These are phyloP conservation scores for Mariannaea elegans DNA, from an alignment of 2,329 filamentous ascomycete species.

Conservation along the genomic window DNA sequence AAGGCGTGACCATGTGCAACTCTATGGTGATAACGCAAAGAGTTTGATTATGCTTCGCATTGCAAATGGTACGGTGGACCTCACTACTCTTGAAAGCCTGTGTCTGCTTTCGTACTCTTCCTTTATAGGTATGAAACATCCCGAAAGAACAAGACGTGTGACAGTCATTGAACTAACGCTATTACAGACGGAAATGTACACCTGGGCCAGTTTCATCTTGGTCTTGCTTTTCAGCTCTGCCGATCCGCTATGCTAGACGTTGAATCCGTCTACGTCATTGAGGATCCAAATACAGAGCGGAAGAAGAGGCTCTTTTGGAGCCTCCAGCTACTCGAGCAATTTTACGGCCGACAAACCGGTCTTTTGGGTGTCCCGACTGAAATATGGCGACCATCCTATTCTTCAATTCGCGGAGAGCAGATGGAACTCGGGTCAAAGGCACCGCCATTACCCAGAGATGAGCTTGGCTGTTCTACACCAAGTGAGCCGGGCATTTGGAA, in stretches of 20 bases:
- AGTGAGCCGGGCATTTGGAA: slow-evolving; percentile 60
- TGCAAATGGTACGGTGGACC: slow-evolving; percentile 58
- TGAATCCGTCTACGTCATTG: slow-evolving; percentile 47
- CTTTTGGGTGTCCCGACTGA: slow-evolving; percentile 53
- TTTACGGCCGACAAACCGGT: slow-evolving; percentile 57
- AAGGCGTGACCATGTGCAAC: slow-evolving; percentile 43
- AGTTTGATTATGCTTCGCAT: slow-evolving; percentile 58
- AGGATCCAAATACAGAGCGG: slow-evolving; percentile 50
- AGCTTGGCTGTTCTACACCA: slow-evolving; percentile 51
- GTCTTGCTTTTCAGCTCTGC: slow-evolving; percentile 59
- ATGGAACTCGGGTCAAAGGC: slow-evolving; percentile 44
- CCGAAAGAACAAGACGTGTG: neutral
- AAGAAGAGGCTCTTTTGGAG: slow-evolving; percentile 63
- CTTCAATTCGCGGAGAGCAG: slow-evolving; percentile 33
- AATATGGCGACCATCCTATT: slow-evolving; percentile 49
- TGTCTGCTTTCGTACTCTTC: slow-evolving; percentile 60
- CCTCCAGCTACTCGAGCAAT: slow-evolving; percentile 58
- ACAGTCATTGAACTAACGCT: slow-evolving; percentile 18
- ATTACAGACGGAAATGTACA: slow-evolving; percentile 56
- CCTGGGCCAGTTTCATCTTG: slow-evolving; percentile 60
- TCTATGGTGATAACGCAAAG: slow-evolving; percentile 51
- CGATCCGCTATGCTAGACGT: slow-evolving; percentile 59
- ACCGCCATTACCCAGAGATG: slow-evolving; percentile 55
- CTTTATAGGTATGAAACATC: slow-evolving; percentile 53
- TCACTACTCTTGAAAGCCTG: slow-evolving; percentile 59